Evolutionary conservation across 257 asterid species (phyloP).

Genomic region (Sherardia arvensis): DNA sequence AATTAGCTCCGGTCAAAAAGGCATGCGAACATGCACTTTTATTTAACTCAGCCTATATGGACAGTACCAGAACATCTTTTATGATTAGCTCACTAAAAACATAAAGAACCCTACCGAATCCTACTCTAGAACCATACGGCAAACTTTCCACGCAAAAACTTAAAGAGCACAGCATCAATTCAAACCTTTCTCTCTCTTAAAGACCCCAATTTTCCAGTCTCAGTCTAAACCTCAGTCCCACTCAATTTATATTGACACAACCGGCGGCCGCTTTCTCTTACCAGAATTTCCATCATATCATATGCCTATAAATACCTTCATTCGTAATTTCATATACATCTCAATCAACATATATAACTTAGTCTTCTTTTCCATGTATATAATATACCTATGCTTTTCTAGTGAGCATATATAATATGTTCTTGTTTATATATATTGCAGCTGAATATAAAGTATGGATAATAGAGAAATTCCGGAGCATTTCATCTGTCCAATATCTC

Average conservation of each 20-base stretch:
- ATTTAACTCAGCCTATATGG: no score
- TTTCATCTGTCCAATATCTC: conserved; percentile 58
- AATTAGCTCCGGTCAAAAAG: no score
- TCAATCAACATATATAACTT: background rate
- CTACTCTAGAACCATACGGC: background rate
- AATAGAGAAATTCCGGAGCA: conserved; percentile 39
- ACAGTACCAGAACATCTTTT: no score
- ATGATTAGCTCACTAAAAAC: no score
- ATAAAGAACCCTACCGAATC: no score
- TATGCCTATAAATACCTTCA: no score
- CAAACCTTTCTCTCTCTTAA: background rate
- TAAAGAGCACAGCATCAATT: background rate
- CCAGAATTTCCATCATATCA: background rate
- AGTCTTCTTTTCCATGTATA: background rate
- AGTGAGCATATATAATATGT: no score
- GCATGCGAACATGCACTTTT: no score
- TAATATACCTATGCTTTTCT: no score
- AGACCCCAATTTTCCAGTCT: background rate
- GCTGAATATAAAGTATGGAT: conserved; percentile 16
- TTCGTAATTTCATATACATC: background rate
- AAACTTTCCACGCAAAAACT: no score
- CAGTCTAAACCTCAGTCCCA: conserved; percentile 7
- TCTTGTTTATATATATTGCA: background rate
- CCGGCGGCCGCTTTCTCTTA: conserved; percentile 20
- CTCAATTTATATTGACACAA: background rate